These are phyloP conservation scores for Gamarada debralockiae DNA, from an alignment of 495 filamentous ascomycete species.

Conservation along the genomic window DNA sequence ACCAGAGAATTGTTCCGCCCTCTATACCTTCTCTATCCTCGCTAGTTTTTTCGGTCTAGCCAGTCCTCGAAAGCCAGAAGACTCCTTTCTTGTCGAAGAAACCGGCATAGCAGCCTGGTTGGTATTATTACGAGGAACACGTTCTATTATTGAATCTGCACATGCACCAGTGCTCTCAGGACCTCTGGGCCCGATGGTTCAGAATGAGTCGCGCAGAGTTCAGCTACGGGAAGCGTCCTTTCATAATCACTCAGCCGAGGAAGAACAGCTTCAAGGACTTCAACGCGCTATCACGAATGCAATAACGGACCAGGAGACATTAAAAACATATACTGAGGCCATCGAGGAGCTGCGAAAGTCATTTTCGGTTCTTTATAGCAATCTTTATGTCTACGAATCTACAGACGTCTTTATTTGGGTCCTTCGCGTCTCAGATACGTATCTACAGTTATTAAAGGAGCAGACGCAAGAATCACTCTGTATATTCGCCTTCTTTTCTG, in stretches of 20 bases:
- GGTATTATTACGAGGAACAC: conserved; percentile 32
- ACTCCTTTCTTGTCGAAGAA: conserved; percentile 32
- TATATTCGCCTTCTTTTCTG: conserved; percentile 37
- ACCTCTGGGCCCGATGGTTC: conserved; percentile 28
- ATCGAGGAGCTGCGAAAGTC: conserved; percentile 2
- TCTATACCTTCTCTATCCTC: conserved; percentile 48
- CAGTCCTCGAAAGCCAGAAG: conserved; percentile 34
- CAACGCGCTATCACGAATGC: too few relatives aligned
- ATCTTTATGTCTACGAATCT: conserved; percentile 6
- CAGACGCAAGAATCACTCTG: conserved; percentile 32
- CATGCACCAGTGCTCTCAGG: conserved; percentile 20
- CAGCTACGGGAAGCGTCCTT: conserved; percentile 6
- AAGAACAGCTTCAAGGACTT: conserved; percentile 15
- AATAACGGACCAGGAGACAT: neutral
- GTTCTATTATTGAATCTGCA: conserved; percentile 29
- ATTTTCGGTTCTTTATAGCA: neutral
- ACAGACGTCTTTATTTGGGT: conserved; percentile 37
- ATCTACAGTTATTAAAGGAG: conserved; percentile 28
- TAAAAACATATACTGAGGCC: neutral
- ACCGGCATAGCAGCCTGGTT: conserved; percentile 36
- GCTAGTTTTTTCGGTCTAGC: conserved; percentile 45
- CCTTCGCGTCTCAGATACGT: conserved; percentile 27
- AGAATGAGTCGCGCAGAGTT: conserved; percentile 18
- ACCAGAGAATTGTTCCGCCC: conserved; percentile 41
- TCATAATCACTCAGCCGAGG: neutral